Percentiles rank a stretch among this genome's conserved stretches.
Evolutionary conservation across 768 basidiomycete species (phyloP).

Genomic region (Russula emetica): DNA sequence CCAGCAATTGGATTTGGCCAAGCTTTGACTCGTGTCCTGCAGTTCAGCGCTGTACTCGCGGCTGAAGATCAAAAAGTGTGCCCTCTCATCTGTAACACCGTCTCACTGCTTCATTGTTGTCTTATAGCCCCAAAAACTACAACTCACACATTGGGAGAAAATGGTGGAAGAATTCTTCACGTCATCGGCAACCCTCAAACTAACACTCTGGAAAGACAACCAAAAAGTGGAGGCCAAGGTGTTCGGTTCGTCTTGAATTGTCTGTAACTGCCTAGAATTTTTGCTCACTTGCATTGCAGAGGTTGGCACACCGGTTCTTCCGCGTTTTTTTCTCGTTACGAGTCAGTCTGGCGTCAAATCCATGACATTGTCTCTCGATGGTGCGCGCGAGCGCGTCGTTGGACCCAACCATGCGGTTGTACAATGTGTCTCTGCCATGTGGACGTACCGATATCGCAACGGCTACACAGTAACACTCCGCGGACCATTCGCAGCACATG

Average conservation of each 20-base stretch:
- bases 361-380: constrained; percentile 76
- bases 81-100: constrained; percentile 19
- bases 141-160: constrained; percentile 62
- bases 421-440: constrained; percentile 68
- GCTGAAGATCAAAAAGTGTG: constrained; percentile 48
- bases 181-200: constrained; percentile 64
- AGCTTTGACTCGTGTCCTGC: constrained; percentile 58
- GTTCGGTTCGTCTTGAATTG: constrained; percentile 54
- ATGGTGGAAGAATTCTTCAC: constrained; percentile 69
- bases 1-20: constrained; percentile 50
- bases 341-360: constrained; percentile 81
- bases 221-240: constrained; percentile 74
- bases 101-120: background rate
- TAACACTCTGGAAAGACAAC: constrained; percentile 87
- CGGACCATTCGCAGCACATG: constrained; percentile 68
- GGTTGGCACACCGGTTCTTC: constrained; percentile 73
- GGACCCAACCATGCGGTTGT: constrained; percentile 48
- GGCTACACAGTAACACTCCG: constrained; percentile 75
- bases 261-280: background rate
- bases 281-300: constrained; percentile 42
- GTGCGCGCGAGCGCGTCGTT: constrained; percentile 62
- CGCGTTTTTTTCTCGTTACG: constrained; percentile 81
- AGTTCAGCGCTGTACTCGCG: constrained; percentile 65
- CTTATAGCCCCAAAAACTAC: constrained; percentile 46
- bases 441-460: constrained; percentile 78